Conservation (phyloP, 495 filamentous ascomycete genomes). For the Paragyromitra xinjiangensis region DNA sequence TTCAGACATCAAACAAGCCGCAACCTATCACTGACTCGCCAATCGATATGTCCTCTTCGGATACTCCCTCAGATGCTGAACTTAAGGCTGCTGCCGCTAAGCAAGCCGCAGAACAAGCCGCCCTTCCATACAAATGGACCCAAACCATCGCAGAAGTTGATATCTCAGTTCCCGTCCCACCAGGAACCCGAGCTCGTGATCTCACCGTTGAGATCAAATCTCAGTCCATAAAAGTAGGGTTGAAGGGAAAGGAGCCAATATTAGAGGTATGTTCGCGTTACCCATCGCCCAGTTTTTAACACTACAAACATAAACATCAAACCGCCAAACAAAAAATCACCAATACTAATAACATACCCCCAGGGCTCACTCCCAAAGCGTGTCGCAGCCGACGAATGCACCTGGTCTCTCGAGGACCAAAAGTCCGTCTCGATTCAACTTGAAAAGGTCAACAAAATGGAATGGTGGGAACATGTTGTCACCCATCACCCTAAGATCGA, state of each 20-base stretch:
- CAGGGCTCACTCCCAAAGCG: constrained; percentile 86
- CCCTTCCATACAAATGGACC: constrained; percentile 95
- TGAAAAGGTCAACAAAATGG: constrained; percentile 95
- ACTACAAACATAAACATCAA: not conserved
- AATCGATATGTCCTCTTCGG: constrained; percentile 59
- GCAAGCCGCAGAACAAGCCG: constrained; percentile 86
- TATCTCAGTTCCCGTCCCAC: constrained; percentile 76
- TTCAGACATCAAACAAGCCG: not conserved
- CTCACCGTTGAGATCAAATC: constrained; percentile 84
- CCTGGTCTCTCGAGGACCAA: constrained; percentile 87
- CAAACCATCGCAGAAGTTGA: constrained; percentile 95
- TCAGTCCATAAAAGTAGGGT: constrained; percentile 76
- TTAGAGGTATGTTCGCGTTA: constrained; percentile 70
- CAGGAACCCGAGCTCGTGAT: constrained; percentile 83
- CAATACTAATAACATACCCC: constrained; percentile 1
- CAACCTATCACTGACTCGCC: not conserved
- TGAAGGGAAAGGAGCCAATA: constrained; percentile 88
- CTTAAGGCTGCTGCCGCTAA: constrained; percentile 72
- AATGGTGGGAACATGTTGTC: constrained; percentile 96
- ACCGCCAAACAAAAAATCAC: constrained; percentile 11
- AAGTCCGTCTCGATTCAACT: constrained; percentile 89
- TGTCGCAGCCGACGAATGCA: constrained; percentile 83
- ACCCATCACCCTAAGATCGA: constrained; percentile 87
- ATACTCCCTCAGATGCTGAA: constrained; percentile 69
- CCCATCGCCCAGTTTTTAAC: not conserved